phyloP scores from a whole-genome alignment of 371 early-diverging fungal species.

The Rhizopus arrhizus region DNA sequence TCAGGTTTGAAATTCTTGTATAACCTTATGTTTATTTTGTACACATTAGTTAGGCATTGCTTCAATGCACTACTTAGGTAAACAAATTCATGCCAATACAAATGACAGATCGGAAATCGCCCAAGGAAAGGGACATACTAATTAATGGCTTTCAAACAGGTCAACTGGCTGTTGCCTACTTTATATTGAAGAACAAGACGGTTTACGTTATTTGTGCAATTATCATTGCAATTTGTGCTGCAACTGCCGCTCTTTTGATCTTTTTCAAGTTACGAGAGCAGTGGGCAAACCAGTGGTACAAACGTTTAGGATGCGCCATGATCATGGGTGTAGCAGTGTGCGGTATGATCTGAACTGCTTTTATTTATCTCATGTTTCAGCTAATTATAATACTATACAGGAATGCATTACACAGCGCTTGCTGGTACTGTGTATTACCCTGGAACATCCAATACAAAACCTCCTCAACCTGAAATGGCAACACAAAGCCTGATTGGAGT shows the following conservation, averaged over 20 bases:
- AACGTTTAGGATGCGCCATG: slow-evolving; percentile 43
- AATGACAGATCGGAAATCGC: too few species aligned
- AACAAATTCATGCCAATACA: neutral
- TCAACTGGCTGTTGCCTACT: slow-evolving; percentile 48
- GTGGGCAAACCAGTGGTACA: slow-evolving; percentile 54
- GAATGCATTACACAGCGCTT: slow-evolving; percentile 54
- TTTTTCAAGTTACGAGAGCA: slow-evolving; percentile 52
- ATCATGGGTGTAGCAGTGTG: slow-evolving; percentile 48
- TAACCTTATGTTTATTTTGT: neutral
- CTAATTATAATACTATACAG: slow-evolving; percentile 14
- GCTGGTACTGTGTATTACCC: slow-evolving; percentile 42
- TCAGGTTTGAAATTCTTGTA: neutral
- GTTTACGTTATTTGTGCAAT: slow-evolving; percentile 36
- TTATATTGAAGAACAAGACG: slow-evolving; percentile 25
- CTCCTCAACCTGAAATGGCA: slow-evolving; percentile 32
- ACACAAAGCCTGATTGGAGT: slow-evolving; percentile 42
- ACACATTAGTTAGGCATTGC: slow-evolving; percentile 37
- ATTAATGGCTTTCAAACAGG: slow-evolving; percentile 18
- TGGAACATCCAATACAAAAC: slow-evolving; percentile 7
- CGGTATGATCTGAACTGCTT: slow-evolving; percentile 27
- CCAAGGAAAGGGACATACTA: too few species aligned
- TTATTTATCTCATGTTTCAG: neutral
- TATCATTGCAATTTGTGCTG: slow-evolving; percentile 40
- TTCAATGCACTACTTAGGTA: slow-evolving; percentile 52
- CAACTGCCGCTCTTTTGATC: slow-evolving; percentile 39